These are phyloP conservation scores for Termitomyces sp. DNA, from an alignment of 768 basidiomycete genomes.

Conservation along the genomic window DNA sequence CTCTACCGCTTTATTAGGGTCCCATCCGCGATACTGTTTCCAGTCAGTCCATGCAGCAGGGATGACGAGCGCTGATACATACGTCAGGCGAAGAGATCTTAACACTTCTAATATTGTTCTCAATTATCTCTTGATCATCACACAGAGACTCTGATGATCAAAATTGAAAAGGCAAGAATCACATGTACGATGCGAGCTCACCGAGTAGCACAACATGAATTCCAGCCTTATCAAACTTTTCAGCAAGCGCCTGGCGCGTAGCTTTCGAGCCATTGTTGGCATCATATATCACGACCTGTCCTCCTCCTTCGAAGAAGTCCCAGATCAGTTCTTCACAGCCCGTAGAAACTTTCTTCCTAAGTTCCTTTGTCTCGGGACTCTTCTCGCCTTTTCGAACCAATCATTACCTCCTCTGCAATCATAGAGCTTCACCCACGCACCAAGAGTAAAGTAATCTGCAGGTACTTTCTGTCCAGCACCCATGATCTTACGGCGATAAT, in stretches of 20 bases:
- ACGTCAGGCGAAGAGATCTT: constrained; percentile 99
- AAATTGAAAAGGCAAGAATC: neutral
- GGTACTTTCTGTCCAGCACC: constrained; percentile 88
- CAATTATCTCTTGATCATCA: constrained; percentile 88
- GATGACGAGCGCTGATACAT: constrained; percentile 22
- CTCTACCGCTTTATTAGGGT: constrained; percentile 84
- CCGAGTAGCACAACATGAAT: constrained; percentile 95
- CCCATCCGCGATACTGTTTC: constrained; percentile 83
- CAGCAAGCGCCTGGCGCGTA: constrained; percentile 62
- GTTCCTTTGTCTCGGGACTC: constrained; percentile 69
- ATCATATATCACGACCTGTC: constrained; percentile 98
- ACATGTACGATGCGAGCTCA: constrained; percentile 24
- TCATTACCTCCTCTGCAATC: neutral
- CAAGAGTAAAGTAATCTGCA: constrained; percentile 86
- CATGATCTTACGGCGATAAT: constrained; percentile 85
- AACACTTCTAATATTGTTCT: constrained; percentile 90
- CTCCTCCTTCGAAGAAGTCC: constrained; percentile 81
- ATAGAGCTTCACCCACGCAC: constrained; percentile 28
- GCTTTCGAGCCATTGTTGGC: constrained; percentile 86
- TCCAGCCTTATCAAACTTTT: constrained; percentile 80
- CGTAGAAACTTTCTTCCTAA: constrained; percentile 67
- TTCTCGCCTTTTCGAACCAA: constrained; percentile 54
- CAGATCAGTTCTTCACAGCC: constrained; percentile 89
- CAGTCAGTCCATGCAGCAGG: constrained; percentile 2
- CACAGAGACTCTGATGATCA: constrained; percentile 75